A percentile compares a stretch with the other conserved stretches of the same genome.
phyloP scores from a whole-genome alignment of 1,284 basidiomycete species.

The Ceratobasidium sp. region DNA sequence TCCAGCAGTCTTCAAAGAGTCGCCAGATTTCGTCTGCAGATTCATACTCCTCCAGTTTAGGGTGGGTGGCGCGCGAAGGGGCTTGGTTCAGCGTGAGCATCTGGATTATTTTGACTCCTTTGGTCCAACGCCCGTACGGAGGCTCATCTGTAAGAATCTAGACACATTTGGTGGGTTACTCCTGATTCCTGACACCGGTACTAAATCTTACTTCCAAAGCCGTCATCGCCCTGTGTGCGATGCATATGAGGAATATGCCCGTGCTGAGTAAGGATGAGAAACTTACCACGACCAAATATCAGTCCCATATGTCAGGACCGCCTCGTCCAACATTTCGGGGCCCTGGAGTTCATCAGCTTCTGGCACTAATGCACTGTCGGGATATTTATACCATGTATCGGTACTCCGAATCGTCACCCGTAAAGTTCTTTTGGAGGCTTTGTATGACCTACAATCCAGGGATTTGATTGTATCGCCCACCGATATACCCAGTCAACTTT shows the following conservation, averaged over 20 bases:
- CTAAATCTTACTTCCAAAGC: conserved; percentile 1
- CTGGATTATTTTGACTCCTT: conserved; percentile 8
- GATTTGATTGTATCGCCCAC: too few species aligned
- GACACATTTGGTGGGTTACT: background rate
- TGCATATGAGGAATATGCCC: too few species aligned
- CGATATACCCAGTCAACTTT: background rate
- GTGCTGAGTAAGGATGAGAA: too few species aligned
- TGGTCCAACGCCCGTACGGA: conserved; percentile 13
- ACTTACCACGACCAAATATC: conserved; percentile 38
- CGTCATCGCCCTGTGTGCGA: conserved; percentile 22
- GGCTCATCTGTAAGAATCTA: conserved; percentile 33
- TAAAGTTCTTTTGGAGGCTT: conserved; percentile 20
- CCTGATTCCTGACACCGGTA: background rate
- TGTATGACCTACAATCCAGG: conserved; percentile 8
- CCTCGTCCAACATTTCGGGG: conserved; percentile 31
- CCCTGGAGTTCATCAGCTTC: background rate
- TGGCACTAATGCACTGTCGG: background rate
- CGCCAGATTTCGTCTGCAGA: conserved; percentile 14
- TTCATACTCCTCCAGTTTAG: conserved; percentile 22
- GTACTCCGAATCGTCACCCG: conserved; percentile 31
- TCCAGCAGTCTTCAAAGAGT: conserved; percentile 29
- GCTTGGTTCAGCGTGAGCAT: background rate
- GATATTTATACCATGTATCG: conserved; percentile 36
- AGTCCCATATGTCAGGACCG: conserved; percentile 7
- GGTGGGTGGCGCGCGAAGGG: conserved; percentile 15